Conservation (phyloP, 768 basidiomycete species). For the Mrakia blollopis region DNA sequence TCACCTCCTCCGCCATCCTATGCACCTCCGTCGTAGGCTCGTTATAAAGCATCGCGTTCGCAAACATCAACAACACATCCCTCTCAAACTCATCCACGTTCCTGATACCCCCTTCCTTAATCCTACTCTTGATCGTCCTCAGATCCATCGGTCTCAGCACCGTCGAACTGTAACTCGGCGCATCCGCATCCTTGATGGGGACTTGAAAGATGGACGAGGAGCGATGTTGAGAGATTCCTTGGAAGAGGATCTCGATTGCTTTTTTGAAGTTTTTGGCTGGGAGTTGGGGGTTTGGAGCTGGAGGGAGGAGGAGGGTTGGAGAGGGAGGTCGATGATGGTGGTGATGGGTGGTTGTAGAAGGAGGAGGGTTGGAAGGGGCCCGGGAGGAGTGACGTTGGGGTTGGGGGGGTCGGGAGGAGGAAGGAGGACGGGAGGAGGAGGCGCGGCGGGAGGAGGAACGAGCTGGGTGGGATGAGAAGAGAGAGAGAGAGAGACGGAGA, state of each 20-base stretch:
- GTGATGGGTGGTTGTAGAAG: no score
- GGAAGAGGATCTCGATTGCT: slow-evolving; percentile 51
- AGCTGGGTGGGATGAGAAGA: no score
- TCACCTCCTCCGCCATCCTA: slow-evolving; percentile 83
- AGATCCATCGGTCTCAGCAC: slow-evolving; percentile 94
- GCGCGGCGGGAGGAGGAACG: slow-evolving; percentile 3
- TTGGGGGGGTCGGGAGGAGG: neutral
- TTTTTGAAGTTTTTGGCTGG: slow-evolving; percentile 27
- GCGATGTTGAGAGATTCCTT: slow-evolving; percentile 35
- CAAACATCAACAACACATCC: slow-evolving; percentile 89
- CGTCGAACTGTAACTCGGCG: slow-evolving; percentile 85
- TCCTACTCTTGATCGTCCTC: slow-evolving; percentile 79
- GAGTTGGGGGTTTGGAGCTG: slow-evolving; percentile 70
- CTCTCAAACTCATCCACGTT: slow-evolving; percentile 83
- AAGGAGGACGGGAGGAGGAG: neutral
- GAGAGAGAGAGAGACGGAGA: slow-evolving; percentile 51
- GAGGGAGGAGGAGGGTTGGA: slow-evolving; percentile 55
- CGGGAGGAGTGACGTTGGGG: no score
- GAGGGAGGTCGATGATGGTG: neutral
- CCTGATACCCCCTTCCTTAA: slow-evolving; percentile 74
- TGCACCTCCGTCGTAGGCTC: slow-evolving; percentile 78
- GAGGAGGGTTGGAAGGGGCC: slow-evolving; percentile 1
- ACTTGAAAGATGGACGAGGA: slow-evolving; percentile 20
- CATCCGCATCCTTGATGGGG: slow-evolving; percentile 53
- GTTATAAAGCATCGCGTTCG: slow-evolving; percentile 97